Conservation (phyloP, 768 basidiomycete species). For the Gloeopeniophorella convolvens region DNA sequence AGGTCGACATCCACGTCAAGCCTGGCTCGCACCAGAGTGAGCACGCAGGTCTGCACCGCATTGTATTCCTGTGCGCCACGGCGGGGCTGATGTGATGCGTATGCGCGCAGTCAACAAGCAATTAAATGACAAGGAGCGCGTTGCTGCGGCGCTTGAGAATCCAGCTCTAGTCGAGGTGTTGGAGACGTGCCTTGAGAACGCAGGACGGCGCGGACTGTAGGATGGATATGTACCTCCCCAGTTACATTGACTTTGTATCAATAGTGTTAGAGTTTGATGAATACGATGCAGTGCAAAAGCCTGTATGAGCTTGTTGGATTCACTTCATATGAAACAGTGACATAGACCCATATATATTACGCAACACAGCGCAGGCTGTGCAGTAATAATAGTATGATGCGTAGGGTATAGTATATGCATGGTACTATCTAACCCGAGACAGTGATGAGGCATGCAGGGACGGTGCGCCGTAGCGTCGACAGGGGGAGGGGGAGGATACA, state of each 20-base stretch:
- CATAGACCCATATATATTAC: background rate
- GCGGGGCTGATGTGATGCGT: background rate
- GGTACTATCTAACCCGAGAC: constrained; percentile 13
- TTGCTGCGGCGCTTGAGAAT: constrained; percentile 96
- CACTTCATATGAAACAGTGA: background rate
- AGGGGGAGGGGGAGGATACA: background rate
- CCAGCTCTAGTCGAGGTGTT: constrained; percentile 77
- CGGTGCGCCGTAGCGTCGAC: background rate
- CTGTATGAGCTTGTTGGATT: too few species aligned
- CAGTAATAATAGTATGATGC: background rate
- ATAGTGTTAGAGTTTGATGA: background rate
- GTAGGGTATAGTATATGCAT: constrained; percentile 11
- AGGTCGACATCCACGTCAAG: constrained; percentile 88
- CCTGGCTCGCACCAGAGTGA: constrained; percentile 97
- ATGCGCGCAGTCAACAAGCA: constrained; percentile 85
- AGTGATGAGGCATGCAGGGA: background rate
- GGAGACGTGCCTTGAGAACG: constrained; percentile 58
- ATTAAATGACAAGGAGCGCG: constrained; percentile 97
- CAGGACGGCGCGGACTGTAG: constrained; percentile 6
- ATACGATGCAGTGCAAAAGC: too few species aligned
- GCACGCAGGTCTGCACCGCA: constrained; percentile 51
- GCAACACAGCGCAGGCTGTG: background rate
- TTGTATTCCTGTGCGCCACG: background rate
- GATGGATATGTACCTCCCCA: background rate
- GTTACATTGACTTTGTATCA: background rate